Percentiles rank a stretch among this genome's conserved stretches.
phyloP scores from a whole-genome alignment of 2,329 filamentous ascomycete genomes.

The Pyrenophora tritici-repentis region DNA sequence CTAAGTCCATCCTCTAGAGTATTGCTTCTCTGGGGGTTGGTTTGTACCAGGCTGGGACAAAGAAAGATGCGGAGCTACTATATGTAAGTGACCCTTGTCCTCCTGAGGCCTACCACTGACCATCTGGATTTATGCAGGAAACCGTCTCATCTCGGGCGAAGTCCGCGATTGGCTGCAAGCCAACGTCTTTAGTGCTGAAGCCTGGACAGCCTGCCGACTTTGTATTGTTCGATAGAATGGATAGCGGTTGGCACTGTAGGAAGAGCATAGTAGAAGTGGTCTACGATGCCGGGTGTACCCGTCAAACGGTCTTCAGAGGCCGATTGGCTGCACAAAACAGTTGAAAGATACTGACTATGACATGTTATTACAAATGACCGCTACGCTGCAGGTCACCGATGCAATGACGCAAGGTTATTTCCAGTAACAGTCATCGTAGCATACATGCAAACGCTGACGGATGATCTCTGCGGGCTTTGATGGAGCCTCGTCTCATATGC shows the following conservation, averaged over 20 bases:
- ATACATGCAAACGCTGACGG: neutral
- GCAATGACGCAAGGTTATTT: neutral
- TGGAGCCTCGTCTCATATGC: no score
- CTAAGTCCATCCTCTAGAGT: neutral
- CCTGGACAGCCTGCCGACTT: conserved; percentile 51
- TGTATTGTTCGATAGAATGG: conserved; percentile 48
- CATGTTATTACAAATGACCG: neutral
- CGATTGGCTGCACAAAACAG: conserved; percentile 19
- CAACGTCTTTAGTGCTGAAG: conserved; percentile 36
- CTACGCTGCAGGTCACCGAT: neutral
- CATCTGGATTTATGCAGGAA: conserved; percentile 46
- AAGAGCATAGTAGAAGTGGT: conserved; percentile 52
- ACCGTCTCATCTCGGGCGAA: conserved; percentile 55
- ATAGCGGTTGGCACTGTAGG: conserved; percentile 49
- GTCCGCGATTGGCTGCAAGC: conserved; percentile 47
- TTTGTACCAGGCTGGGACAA: conserved; percentile 69
- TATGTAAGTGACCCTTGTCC: conserved; percentile 52
- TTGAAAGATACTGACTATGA: neutral
- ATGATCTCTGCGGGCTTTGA: neutral
- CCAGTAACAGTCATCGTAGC: neutral
- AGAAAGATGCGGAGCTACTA: conserved; percentile 61
- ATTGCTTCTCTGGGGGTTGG: conserved; percentile 60
- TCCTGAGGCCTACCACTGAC: conserved; percentile 7
- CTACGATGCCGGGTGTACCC: conserved; percentile 48
- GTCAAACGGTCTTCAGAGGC: conserved; percentile 40